Evolutionary conservation across 2,329 filamentous ascomycete genomes (phyloP).

Genomic region (Hypoxylon sp.): DNA sequence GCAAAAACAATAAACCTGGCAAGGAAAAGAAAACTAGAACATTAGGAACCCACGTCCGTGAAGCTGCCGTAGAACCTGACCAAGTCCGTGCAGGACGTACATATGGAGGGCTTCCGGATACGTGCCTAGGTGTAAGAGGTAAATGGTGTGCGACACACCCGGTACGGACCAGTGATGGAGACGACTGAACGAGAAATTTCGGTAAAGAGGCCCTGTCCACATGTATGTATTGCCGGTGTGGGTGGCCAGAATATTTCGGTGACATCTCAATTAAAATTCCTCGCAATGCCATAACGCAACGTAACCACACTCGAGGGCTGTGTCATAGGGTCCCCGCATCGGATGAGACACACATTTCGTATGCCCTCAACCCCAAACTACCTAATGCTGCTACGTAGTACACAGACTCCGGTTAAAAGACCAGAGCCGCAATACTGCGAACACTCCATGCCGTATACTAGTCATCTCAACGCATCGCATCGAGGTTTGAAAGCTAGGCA

Average conservation of each 20-base stretch:
- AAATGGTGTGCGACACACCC: slow-evolving; percentile 20
- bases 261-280: slow-evolving; percentile 20
- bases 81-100: slow-evolving; percentile 19
- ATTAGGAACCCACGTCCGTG: slow-evolving; percentile 10
- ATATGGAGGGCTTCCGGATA: slow-evolving; percentile 17
- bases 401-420: slow-evolving; percentile 33
- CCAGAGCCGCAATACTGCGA: slow-evolving; percentile 30
- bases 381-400: slow-evolving; percentile 33
- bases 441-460: slow-evolving; percentile 22
- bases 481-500: slow-evolving; percentile 14
- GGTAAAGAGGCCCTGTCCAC: slow-evolving; percentile 14
- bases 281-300: slow-evolving; percentile 35
- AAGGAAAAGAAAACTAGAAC: slow-evolving; percentile 11
- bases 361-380: slow-evolving; percentile 24
- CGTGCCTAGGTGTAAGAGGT: slow-evolving; percentile 18
- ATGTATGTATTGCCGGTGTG: slow-evolving; percentile 12
- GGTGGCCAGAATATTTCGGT: slow-evolving; percentile 16
- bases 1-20: slow-evolving; percentile 26
- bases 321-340: slow-evolving; percentile 27
- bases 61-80: slow-evolving; percentile 18
- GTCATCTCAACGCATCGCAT: slow-evolving; percentile 17
- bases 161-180: background rate
- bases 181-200: slow-evolving; percentile 18
- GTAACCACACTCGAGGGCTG: slow-evolving; percentile 31
- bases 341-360: slow-evolving; percentile 24